Evolutionary conservation across 495 filamentous ascomycete species (phyloP).

Genomic region (Cryomyces minteri): DNA sequence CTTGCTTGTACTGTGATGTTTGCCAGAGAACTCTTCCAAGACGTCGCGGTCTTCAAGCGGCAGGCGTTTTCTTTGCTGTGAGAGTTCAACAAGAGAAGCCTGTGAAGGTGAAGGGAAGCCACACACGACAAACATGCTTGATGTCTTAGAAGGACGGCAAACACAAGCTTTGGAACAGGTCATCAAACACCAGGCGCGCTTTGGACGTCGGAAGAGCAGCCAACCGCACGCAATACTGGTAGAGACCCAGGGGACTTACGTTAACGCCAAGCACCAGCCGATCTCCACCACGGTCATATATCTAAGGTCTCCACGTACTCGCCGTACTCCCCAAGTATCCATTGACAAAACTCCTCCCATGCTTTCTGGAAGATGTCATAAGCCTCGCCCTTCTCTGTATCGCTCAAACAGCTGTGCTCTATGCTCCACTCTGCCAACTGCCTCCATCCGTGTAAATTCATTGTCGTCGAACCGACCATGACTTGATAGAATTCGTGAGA

Average conservation of each 20-base stretch:
- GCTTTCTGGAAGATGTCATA: conserved; percentile 8
- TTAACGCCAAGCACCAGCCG: background rate
- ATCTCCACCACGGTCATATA: background rate
- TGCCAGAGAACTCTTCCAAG: too few relatives aligned
- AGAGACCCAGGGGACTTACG: background rate
- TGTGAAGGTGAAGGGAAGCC: too few relatives aligned
- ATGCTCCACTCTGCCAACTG: conserved; percentile 21
- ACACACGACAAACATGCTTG: too few relatives aligned
- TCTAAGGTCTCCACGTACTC: conserved; percentile 1
- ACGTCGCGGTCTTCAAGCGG: too few relatives aligned
- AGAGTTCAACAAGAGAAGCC: too few relatives aligned
- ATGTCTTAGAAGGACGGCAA: too few relatives aligned
- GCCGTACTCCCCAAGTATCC: conserved; percentile 11
- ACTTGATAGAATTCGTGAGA: conserved; percentile 24
- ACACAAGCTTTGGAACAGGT: too few relatives aligned
- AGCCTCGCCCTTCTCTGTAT: conserved; percentile 7
- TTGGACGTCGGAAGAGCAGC: background rate
- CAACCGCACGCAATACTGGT: background rate
- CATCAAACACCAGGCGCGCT: background rate
- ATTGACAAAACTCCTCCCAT: conserved; percentile 18
- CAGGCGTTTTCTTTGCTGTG: too few relatives aligned
- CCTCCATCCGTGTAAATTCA: conserved; percentile 21
- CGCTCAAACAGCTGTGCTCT: conserved; percentile 16
- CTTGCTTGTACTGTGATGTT: too few relatives aligned
- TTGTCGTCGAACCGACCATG: conserved; percentile 20